Evolutionary conservation across 805 yeast genomes (phyloP), one percentile per base, ranked within the genome.

Genomic region (Blastobotrys chiropterorum): DNA sequence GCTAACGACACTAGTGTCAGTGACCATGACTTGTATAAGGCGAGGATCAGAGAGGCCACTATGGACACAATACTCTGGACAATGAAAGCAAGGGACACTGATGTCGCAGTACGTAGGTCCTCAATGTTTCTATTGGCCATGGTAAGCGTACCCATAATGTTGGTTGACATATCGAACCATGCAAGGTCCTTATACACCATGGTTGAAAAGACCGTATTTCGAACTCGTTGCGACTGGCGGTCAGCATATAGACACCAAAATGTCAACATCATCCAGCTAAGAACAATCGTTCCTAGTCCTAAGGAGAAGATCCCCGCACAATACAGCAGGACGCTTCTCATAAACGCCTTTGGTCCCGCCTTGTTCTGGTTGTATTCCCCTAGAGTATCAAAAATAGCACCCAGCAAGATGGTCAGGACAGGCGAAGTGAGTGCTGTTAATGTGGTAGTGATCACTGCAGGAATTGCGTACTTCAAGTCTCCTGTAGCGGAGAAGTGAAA

Each of bases 1-100:
- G 88, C 83, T 53, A 92, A 61, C n/a, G 85, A 79, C 1, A 94
- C 78, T 21, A 94, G 67, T 0, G 97, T 86, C 8, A 94, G 73
- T 2, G 86, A 76, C 97, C 97, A 92, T 2, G 95, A 86, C 54
- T 81, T 83, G 54, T 77, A 76, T 63, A 94, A 77, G 1, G 96
- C 82, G 0, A 86, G 79, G 1, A 79, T 74, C 1, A 84, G 62
- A 8, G 85, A 67, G 0, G 85, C 79, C 2, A 79, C 49, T 0
- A 81, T 69, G 0, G 89, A 75, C 0, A 81, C 77, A 1, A 73
- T 41, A 6, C 81, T 75, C 56, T 82, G 82, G 11, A 80, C 62
- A 1, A 83, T 61, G 17, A 82, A 59, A 0, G 86, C 89, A 15
- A 82, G 62, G 2, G 83, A 78, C 61, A 85, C 90, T 2, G 92